phyloP scores from a whole-genome alignment of 2,329 filamentous ascomycete genomes.

The Phoma sp. region DNA sequence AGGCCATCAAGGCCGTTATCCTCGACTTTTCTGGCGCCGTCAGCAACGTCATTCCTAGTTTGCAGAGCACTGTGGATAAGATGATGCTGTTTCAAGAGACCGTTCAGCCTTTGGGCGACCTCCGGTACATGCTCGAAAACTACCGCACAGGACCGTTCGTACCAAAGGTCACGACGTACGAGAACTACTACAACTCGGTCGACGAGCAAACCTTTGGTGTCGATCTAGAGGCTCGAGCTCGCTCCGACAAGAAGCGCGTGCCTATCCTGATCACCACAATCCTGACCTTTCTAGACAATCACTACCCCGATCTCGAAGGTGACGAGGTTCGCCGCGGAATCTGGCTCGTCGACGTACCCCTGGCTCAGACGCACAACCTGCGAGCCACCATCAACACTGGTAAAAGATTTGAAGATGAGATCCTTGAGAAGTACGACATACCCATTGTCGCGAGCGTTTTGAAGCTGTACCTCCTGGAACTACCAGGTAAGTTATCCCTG shows the following conservation, averaged over 20 bases:
- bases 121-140: constrained; percentile 93
- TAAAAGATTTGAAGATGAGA: constrained; percentile 75
- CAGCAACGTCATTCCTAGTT: constrained; percentile 94
- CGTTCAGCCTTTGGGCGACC: constrained; percentile 87
- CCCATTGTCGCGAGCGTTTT: constrained; percentile 91
- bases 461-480: constrained; percentile 92
- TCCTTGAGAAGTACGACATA: constrained; percentile 88
- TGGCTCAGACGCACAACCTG: constrained; percentile 83
- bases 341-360: constrained; percentile 91
- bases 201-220: constrained; percentile 98
- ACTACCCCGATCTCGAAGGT: constrained; percentile 96
- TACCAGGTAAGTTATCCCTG: constrained; percentile 72
- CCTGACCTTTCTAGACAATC: constrained; percentile 92
- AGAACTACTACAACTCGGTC: constrained; percentile 99
- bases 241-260: constrained; percentile 94
- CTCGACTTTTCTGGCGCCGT: constrained; percentile 97
- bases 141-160: constrained; percentile 94
- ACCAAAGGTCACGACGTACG: constrained; percentile 89
- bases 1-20: constrained; percentile 97
- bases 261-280: constrained; percentile 91
- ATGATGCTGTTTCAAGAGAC: constrained; percentile 99
- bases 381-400: constrained; percentile 86
- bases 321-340: constrained; percentile 91
- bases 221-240: constrained; percentile 91
- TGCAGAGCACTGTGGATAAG: constrained; percentile 95